Base-by-base conservation (phyloP, 2,329 filamentous ascomycete species). In the Pseudocercospora fuligena region DNA sequence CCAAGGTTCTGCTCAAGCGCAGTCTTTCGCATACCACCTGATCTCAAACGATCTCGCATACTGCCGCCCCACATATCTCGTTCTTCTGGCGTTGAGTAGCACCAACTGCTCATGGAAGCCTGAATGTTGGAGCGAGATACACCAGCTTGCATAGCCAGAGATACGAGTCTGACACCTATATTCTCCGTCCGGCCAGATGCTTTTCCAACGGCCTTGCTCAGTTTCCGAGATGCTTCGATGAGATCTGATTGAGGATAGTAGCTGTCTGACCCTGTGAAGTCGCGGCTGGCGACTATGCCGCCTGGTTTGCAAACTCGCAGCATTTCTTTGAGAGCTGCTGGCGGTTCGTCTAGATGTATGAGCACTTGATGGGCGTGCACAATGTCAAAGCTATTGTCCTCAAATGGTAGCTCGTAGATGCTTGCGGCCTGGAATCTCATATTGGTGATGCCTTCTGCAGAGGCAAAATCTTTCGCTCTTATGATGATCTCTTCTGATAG, bases 361-460 rank as follows among this genome's bases (percentile, higher is more conserved):
- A 89, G 78, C 3, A 89, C 83, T 73, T 89, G 86, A 70, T 88
- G 85, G 23, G 82, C 83, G 71, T 85, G 84, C 4, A 89, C 86
- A 16, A 89, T 74, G 70, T 90, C 88, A 68, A 89, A 89, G 2
- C 29, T 79, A 74, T 29, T 79, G 64, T 88, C 83, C 2, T 78
- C 68, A 51, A 80, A 83, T 0, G 79, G 77, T 0, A 80, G 72
- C 27, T 73, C 66, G 69, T 79, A 77, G 31, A 77, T 73, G 51
- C 72, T 74, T 9, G 73, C 79, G 9, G 71, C 67, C 63, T 78
- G 74, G 64, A 81, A 82, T 1, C 72, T 74, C 61, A 82, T 75
- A 58, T 82, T 82, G 25, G 69, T 75, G 1, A 80, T 68, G 40
- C 79, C 79, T 21, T 74, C 72, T 27, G 75, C 70, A 16, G 74